Percentiles rank a stretch among this genome's conserved stretches.
Evolutionary conservation across 1,139 yeast genomes (phyloP).

Genomic region (Nakaseomyces sp.): DNA sequence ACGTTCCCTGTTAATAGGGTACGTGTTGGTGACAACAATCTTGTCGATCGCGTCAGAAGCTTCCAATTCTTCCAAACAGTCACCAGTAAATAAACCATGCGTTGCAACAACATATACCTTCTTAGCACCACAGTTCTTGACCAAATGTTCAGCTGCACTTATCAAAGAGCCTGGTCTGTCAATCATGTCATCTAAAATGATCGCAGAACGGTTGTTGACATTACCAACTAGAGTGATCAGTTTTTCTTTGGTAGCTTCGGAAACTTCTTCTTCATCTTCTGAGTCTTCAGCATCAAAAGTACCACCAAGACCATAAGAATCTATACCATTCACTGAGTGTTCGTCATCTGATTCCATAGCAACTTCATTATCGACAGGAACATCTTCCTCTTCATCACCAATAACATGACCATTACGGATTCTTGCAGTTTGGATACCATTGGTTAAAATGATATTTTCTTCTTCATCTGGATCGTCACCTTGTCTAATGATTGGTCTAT

Average conservation of each 20-base stretch:
- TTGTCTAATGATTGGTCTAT: slow-evolving; percentile 32
- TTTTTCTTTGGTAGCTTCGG: slow-evolving; percentile 62
- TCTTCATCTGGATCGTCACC: slow-evolving; percentile 50
- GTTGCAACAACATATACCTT: slow-evolving; percentile 87
- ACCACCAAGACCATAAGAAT: slow-evolving; percentile 61
- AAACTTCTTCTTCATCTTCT: slow-evolving; percentile 74
- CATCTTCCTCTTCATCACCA: slow-evolving; percentile 88
- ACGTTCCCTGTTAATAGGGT: slow-evolving; percentile 65
- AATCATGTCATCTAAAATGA: slow-evolving; percentile 92
- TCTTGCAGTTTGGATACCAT: slow-evolving; percentile 91
- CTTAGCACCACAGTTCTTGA: slow-evolving; percentile 91
- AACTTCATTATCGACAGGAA: slow-evolving; percentile 35
- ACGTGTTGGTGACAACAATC: slow-evolving; percentile 91
- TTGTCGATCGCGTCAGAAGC: slow-evolving; percentile 72
- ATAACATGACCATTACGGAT: slow-evolving; percentile 96
- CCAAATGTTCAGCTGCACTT: slow-evolving; percentile 95
- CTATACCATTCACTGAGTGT: slow-evolving; percentile 22
- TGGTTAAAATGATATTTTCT: slow-evolving; percentile 57
- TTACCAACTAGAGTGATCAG: slow-evolving; percentile 94
- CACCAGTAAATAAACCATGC: slow-evolving; percentile 87
- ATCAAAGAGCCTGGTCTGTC: slow-evolving; percentile 90
- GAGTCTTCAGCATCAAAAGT: slow-evolving; percentile 74
- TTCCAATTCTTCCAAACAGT: slow-evolving; percentile 72
- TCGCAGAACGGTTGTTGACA: slow-evolving; percentile 83
- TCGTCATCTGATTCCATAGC: slow-evolving; percentile 32